Evolutionary conservation across 2,329 filamentous ascomycete genomes (phyloP), one percentile per base, ranked within the genome.

Genomic region (Ramichloridium luteum): DNA sequence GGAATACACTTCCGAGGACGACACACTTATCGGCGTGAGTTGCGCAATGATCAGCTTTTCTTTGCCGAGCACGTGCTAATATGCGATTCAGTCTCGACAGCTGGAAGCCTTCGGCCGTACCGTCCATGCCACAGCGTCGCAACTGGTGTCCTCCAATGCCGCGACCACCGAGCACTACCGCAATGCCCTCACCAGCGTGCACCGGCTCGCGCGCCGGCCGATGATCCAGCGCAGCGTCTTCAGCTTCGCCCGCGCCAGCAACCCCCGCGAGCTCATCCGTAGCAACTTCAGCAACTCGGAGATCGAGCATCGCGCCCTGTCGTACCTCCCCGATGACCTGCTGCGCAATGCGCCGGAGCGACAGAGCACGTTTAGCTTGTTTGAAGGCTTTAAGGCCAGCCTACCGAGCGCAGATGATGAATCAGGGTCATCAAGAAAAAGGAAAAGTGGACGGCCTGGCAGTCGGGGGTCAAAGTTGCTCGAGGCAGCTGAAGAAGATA

Each of bases 381-480:
- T 98, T 57, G 83, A 98, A 57, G 90, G 90, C 44, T 98, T 98
- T 58, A 78, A 93, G 60, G 90, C 88, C 28, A 86, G 77, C 41
- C 68, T 93, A 40, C 86, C 86, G 3, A 80, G 90, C 35, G 61
- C 67, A 28, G 64, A 62, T 33, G 32, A 16, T 8, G 25, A 35
- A 10, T 30, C 32, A 8, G 41, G 38, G 20, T 29, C 32, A 3
- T 39, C 37, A n/a, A 72, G 71, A 44, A 77, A 78, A 53, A 81
- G 78, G 54, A 50, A 74, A 45, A 72, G 71, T 43, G 62, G 77
- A 31, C 72, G 81, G 46, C 74, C 75, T 39, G 70, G 74, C 25
- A 82, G 82, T 5, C 73, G 81, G 43, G 77, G 78, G 2, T 74
- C 84, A 50, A 86, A 85, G 54, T 57, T 92, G 47, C 60, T 94